Percentiles rank a stretch among this genome's conserved stretches.
phyloP scores from a whole-genome alignment of 345 rosid species.

The Litchi chinensis region DNA sequence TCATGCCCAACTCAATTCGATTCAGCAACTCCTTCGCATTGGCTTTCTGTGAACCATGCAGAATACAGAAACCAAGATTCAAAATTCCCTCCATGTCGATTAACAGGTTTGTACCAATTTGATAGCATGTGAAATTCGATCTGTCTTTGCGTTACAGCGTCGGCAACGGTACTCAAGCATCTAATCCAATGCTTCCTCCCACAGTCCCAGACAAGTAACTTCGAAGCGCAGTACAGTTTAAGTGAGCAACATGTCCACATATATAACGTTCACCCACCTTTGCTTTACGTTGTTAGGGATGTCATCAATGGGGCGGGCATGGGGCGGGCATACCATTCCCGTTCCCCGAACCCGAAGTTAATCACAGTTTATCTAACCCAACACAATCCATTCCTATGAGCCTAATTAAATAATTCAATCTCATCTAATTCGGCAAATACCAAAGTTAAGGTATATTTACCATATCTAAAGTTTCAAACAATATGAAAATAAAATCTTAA shows the following conservation, averaged over 20 bases:
- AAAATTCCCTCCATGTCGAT: slow-evolving; percentile 62
- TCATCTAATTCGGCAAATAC: no score
- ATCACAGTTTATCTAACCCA: no score
- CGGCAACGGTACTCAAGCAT: slow-evolving; percentile 85
- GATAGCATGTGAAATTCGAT: slow-evolving; percentile 63
- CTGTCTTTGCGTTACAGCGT: slow-evolving; percentile 59
- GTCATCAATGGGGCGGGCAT: no score
- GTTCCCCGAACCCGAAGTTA: no score
- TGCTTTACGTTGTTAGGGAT: slow-evolving; percentile 52
- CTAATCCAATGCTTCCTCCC: slow-evolving; percentile 86
- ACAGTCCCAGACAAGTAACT: slow-evolving; percentile 83
- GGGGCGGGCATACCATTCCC: no score
- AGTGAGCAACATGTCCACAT: slow-evolving; percentile 85
- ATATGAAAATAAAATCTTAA: no score
- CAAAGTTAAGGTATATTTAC: no score
- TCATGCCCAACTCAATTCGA: slow-evolving; percentile 49
- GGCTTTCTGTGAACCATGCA: slow-evolving; percentile 59
- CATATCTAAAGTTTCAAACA: no score
- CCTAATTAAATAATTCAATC: no score
- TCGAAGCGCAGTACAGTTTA: slow-evolving; percentile 80
- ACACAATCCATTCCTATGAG: no score
- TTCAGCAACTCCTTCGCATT: slow-evolving; percentile 50
- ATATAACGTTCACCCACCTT: slow-evolving; percentile 44
- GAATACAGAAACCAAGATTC: slow-evolving; percentile 55
- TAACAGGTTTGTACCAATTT: slow-evolving; percentile 56